Evolutionary conservation across 106 monocot genomes (phyloP), one percentile per base, ranked within the genome.

Genomic region (Allium fistulosum): DNA sequence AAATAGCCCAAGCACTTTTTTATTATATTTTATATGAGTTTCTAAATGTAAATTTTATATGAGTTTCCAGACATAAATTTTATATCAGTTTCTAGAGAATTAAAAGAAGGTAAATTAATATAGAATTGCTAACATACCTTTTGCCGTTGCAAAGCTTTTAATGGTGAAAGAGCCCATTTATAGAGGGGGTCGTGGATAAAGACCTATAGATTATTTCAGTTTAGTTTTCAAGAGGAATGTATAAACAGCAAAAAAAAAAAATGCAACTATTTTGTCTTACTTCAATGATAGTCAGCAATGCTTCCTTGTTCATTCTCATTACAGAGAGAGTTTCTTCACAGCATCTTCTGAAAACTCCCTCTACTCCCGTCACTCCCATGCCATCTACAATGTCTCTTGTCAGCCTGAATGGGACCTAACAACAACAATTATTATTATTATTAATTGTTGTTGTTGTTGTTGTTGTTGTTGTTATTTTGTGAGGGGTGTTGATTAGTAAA

Each of bases 151-250:
- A 97, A 87, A 58, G 97, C 97, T 80, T 97, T 97, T 72, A 97
- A 68, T 48, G 97, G 97, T 48, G 97, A 97, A 26, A 92, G 87
- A 58, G 97, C 92, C 97, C 97, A 97, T 69, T 97, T 97, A 58
- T 97, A 97, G n/a, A 97, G 77, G 61, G 97, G 97, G 76, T 97
- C 97, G 71, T 97, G 97, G 57, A 97, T 87, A 69, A 97, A 97
- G 15, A 97, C 97, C 97, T 97, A 81, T 58, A 78, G 8, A 71
- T 65, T 11, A 64, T 18, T 16, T 22, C 27, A 57, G 49, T 70
- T 37, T 61, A 59, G 66, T 63, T 27, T 65, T 48, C 15, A n/a
- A 48, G 52, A 10, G 45, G 51, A 56, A 56, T 12, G 53, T 15
- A 55, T 15, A 67, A 53, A 14, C 67, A 67, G 57, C 2, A 49